Conservation (phyloP, 352 stramenopile genomes). For the Phytophthora constricta region DNA sequence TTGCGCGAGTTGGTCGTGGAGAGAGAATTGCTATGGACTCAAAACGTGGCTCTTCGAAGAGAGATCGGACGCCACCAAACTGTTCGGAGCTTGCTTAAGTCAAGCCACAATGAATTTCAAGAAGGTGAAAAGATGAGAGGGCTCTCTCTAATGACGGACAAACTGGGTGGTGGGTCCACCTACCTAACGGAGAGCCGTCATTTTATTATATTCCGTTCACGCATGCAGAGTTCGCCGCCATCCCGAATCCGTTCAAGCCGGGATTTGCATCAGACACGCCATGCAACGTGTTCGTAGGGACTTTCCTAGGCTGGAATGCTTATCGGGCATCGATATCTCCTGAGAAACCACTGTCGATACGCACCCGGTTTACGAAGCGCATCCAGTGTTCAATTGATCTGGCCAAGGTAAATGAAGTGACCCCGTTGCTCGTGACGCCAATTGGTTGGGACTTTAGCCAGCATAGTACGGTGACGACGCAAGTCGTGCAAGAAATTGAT, state of each 20-base stretch:
- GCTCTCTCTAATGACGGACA: not conserved
- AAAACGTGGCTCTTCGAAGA: not conserved
- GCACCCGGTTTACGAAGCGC: slow-evolving; percentile 30
- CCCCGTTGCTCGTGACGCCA: slow-evolving; percentile 11
- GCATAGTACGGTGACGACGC: slow-evolving; percentile 7
- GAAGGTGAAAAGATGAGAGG: not conserved
- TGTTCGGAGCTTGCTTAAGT: not conserved
- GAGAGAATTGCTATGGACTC: not conserved
- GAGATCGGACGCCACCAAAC: not conserved
- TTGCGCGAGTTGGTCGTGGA: not conserved
- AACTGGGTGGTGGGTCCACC: not conserved
- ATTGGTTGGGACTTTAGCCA: slow-evolving; percentile 19
- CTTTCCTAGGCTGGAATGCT: slow-evolving; percentile 29
- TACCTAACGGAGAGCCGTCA: not conserved
- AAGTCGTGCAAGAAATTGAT: slow-evolving; percentile 27
- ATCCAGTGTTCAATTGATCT: slow-evolving; percentile 20
- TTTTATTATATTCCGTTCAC: not conserved
- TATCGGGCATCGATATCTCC: slow-evolving; percentile 12
- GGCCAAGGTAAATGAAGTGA: slow-evolving; percentile 12
- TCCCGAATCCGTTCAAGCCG: not conserved
- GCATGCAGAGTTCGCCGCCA: not conserved
- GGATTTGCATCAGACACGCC: not conserved
- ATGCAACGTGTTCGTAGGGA: slow-evolving; percentile 2
- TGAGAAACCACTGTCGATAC: slow-evolving; percentile 11
- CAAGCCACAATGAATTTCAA: not conserved